A percentile compares a stretch with the other conserved stretches of the same genome.
These are phyloP conservation scores for Pythium chondricola DNA, from an alignment of 352 stramenopile genomes.

Conservation along the genomic window DNA sequence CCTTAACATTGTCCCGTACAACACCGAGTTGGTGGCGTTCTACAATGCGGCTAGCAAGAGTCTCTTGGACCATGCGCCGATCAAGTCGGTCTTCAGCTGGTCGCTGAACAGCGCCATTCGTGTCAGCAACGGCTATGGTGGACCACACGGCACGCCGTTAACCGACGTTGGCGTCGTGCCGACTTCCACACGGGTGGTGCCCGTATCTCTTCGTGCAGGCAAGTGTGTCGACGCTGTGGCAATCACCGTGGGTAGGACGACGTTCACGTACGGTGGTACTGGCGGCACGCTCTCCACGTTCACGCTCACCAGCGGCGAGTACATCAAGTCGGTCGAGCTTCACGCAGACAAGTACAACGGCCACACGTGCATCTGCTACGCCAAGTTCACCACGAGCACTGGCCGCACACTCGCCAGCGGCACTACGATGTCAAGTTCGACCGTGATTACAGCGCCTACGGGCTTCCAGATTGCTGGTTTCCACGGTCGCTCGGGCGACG, in stretches of 20 bases:
- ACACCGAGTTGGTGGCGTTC: constrained; percentile 38
- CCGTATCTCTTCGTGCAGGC: constrained; percentile 26
- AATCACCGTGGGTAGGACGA: constrained; percentile 16
- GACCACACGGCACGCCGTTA: constrained; percentile 32
- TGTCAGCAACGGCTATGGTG: constrained; percentile 30
- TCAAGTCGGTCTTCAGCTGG: constrained; percentile 38
- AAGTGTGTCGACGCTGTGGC: constrained; percentile 36
- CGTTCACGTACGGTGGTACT: constrained; percentile 29
- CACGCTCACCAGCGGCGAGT: constrained; percentile 29
- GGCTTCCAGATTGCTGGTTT: constrained; percentile 45
- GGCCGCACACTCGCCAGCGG: constrained; percentile 26
- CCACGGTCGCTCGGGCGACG: constrained; percentile 34
- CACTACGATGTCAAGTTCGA: constrained; percentile 23
- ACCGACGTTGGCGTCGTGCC: constrained; percentile 26
- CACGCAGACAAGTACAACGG: constrained; percentile 38
- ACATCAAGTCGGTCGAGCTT: constrained; percentile 34
- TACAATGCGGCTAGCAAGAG: constrained; percentile 23
- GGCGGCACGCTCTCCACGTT: constrained; percentile 32
- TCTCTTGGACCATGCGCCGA: constrained; percentile 45
- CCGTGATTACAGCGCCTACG: constrained; percentile 22
- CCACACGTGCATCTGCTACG: constrained; percentile 37
- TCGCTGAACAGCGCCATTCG: constrained; percentile 19
- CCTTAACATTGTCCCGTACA: constrained; percentile 33
- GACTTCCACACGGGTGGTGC: constrained; percentile 19
- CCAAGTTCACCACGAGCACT: constrained; percentile 31